These are phyloP conservation scores for Lanmaoa rubissima DNA, from an alignment of 768 basidiomycete genomes.

Conservation along the genomic window DNA sequence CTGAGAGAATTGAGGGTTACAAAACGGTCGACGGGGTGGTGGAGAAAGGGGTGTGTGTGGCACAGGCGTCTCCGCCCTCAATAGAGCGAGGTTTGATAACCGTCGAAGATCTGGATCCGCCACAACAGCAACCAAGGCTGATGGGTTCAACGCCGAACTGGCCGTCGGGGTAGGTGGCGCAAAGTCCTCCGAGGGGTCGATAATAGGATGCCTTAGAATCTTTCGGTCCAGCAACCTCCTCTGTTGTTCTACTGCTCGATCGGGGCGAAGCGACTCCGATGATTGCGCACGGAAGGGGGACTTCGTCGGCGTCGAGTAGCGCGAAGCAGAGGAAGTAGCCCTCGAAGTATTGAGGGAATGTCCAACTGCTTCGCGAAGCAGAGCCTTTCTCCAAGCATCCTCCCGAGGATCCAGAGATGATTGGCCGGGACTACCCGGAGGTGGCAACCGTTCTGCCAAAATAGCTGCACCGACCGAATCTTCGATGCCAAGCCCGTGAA, in stretches of 20 bases:
- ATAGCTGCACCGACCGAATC: conserved; percentile 74
- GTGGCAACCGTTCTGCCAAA: conserved; percentile 73
- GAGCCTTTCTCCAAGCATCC: conserved; percentile 71
- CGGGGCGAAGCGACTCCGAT: conserved; percentile 22
- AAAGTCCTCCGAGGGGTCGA: conserved; percentile 34
- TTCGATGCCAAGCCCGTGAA: conserved; percentile 69
- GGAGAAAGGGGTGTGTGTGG: conserved; percentile 63
- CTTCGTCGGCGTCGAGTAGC: conserved; percentile 39
- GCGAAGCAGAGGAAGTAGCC: conserved; percentile 38
- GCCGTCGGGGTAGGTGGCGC: conserved; percentile 21
- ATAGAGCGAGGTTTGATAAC: conserved; percentile 44
- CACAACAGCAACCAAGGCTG: conserved; percentile 18
- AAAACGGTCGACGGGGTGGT: conserved; percentile 52
- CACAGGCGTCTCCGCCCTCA: conserved; percentile 66
- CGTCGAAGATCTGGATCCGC: conserved; percentile 34
- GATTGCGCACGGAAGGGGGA: conserved; percentile 21
- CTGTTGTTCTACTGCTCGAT: conserved; percentile 20
- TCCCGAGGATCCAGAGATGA: conserved; percentile 54
- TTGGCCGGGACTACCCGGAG: conserved; percentile 58
- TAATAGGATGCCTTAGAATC: conserved; percentile 42
- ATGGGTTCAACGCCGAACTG: conserved; percentile 3
- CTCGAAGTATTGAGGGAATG: conserved; percentile 66
- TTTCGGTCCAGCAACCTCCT: conserved; percentile 40
- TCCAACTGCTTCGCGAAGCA: conserved; percentile 76
- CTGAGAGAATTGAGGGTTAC: conserved; percentile 45